A percentile compares a stretch with the other conserved stretches of the same genome.
Evolutionary conservation across 1,284 basidiomycete genomes (phyloP).

Genomic region (Moesziomyces parantarcticus): DNA sequence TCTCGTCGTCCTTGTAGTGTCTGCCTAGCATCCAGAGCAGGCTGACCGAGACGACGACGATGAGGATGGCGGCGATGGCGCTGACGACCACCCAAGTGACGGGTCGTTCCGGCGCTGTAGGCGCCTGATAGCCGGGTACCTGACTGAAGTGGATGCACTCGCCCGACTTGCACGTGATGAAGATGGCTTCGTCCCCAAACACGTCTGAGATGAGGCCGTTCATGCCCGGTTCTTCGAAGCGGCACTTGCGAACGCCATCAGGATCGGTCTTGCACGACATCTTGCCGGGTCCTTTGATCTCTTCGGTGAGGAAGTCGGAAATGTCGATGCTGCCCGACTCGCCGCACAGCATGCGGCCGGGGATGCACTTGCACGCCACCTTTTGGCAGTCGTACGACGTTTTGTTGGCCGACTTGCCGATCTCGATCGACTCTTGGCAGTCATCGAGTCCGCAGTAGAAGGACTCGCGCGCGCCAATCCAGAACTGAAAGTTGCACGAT

Average conservation of each 20-base stretch:
- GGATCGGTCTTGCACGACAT: constrained; percentile 80
- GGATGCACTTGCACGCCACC: constrained; percentile 89
- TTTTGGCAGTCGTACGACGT: constrained; percentile 73
- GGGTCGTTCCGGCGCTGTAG: constrained; percentile 32
- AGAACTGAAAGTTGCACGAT: constrained; percentile 74
- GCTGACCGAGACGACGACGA: constrained; percentile 71
- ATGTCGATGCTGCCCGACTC: constrained; percentile 98
- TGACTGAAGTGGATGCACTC: constrained; percentile 94
- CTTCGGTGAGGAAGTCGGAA: constrained; percentile 87
- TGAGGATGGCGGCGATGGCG: constrained; percentile 77
- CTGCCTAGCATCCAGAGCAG: constrained; percentile 64
- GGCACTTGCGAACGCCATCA: constrained; percentile 73
- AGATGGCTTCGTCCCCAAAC: constrained; percentile 91
- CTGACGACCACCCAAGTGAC: constrained; percentile 81
- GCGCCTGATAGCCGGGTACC: constrained; percentile 77
- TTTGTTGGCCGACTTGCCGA: constrained; percentile 18
- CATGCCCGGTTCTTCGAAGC: constrained; percentile 95
- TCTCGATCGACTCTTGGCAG: constrained; percentile 72
- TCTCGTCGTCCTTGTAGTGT: constrained; percentile 52
- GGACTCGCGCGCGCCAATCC: constrained; percentile 91
- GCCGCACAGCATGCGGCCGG: constrained; percentile 91
- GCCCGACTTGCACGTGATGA: constrained; percentile 85
- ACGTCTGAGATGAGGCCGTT: constrained; percentile 91
- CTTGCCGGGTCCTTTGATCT: constrained; percentile 88
- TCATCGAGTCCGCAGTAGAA: constrained; percentile 89